phyloP scores from a whole-genome alignment of 1,284 basidiomycete genomes.

The Phellinidium pouzarii region DNA sequence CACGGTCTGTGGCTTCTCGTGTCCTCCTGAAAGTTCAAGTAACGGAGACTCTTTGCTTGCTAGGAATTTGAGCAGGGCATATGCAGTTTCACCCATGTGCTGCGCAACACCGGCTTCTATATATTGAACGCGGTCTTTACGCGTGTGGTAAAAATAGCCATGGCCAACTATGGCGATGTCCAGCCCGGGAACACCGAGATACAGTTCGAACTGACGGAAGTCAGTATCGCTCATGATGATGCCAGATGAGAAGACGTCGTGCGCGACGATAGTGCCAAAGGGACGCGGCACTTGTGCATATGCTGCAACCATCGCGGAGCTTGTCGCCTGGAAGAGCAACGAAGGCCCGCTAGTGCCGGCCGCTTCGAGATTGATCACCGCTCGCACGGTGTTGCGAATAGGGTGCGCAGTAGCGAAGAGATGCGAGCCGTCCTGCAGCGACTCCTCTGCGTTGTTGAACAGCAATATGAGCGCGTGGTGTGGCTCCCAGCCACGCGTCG shows the following conservation, averaged over 20 bases:
- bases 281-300: constrained; percentile 86
- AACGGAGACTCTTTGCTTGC: constrained; percentile 62
- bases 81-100: constrained; percentile 90
- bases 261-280: constrained; percentile 87
- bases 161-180: constrained; percentile 94
- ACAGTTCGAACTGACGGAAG: constrained; percentile 91
- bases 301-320: constrained; percentile 88
- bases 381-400: constrained; percentile 68
- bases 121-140: constrained; percentile 78
- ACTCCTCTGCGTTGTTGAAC: constrained; percentile 95
- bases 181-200: constrained; percentile 80
- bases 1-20: constrained; percentile 57
- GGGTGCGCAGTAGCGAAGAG: constrained; percentile 85
- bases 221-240: constrained; percentile 90
- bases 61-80: constrained; percentile 80
- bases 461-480: constrained; percentile 83
- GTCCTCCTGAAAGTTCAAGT: constrained; percentile 49
- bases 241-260: constrained; percentile 92
- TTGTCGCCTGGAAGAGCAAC: constrained; percentile 94
- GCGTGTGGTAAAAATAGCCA: constrained; percentile 90
- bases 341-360: constrained; percentile 87
- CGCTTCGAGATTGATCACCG: constrained; percentile 91
- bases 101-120: constrained; percentile 77
- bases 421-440: constrained; percentile 92
- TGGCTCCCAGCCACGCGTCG: constrained; percentile 68